Evolutionary conservation across 352 stramenopile species (phyloP), one percentile per base, ranked within the genome.

Genomic region (Phytophthora syringae): DNA sequence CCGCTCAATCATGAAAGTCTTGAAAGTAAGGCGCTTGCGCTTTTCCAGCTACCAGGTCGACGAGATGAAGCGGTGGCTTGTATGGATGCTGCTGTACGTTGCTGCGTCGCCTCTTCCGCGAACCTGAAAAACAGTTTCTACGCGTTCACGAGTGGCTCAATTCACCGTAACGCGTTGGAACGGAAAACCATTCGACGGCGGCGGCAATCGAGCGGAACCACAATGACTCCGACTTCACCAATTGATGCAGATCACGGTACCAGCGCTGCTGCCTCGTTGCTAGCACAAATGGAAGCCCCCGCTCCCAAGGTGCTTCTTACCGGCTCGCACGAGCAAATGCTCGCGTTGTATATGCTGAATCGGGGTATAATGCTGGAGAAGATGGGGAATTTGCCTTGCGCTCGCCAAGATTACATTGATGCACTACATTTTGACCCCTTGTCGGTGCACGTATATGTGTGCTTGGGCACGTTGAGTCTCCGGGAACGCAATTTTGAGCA

Each of bases 331-430:
- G 88, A 90, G 67, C 84, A 92, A 60, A 70, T 76, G 16, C 68
- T 93, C 10, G 74, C 83, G 44, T 59, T 91, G 44, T 91, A 91
- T 60, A 79, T 94, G 70, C 56, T 86, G 36, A 92, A 94, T 45
- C 83, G 81, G 11, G 85, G 85, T 6, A 78, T 91, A 40, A 60
- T 91, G 44, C 75, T 89, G 13, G 81, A 94, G 54, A 84, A 77
- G 3, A 54, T 84, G 28, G 70, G 72, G 4, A 32, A 75, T n/a
- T 64, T 88, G 15, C 72, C 77, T 9, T 65, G 80, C 22, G 83
- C 85, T 11, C 70, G 68, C 11, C 67, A 79, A 42, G 78, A 92
- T 54, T 94, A 86, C 57, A 52, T 54, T 21, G 82, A 92, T 32
- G 83, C 83, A 13, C 64, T 83, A 16, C 75, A 90, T 60, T 92